A percentile compares a stretch with the other conserved stretches of the same genome.
Evolutionary conservation across 805 yeast species (phyloP).

Genomic region (Metschnikowia matae): DNA sequence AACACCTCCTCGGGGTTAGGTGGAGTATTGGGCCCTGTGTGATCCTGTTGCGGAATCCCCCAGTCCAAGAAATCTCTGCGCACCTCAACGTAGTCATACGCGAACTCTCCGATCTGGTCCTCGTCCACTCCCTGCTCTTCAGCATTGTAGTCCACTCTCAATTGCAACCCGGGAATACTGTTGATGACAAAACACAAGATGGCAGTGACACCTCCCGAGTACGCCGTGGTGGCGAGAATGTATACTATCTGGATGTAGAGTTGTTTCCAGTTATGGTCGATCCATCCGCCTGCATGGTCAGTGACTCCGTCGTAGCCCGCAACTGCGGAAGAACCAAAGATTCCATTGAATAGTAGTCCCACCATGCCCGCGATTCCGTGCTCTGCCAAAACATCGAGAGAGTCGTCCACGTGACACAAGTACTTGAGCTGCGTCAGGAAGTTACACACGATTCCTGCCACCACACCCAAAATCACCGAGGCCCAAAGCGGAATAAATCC

Average conservation of each 20-base stretch:
- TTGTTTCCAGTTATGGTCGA: constrained; percentile 86
- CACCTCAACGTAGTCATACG: constrained; percentile 97
- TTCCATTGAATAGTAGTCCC: constrained; percentile 83
- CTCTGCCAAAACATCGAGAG: constrained; percentile 95
- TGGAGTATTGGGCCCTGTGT: constrained; percentile 7
- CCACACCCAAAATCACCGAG: constrained; percentile 77
- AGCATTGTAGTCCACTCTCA: constrained; percentile 79
- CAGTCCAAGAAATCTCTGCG: constrained; percentile 80
- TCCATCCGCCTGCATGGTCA: constrained; percentile 87
- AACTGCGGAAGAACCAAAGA: constrained; percentile 84
- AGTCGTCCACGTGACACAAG: constrained; percentile 78
- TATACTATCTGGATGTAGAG: constrained; percentile 87
- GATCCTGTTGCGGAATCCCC: constrained; percentile 24
- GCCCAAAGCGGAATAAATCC: constrained; percentile 92
- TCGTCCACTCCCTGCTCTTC: constrained; percentile 92
- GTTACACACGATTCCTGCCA: constrained; percentile 81
- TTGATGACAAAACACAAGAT: constrained; percentile 70
- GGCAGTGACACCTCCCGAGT: constrained; percentile 71
- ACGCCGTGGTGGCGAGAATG: constrained; percentile 69
- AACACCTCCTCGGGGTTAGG: constrained; percentile 9
- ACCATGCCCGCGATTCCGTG: constrained; percentile 96
- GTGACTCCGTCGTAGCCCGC: constrained; percentile 87
- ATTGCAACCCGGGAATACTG: constrained; percentile 73
- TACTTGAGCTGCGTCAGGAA: constrained; percentile 85
- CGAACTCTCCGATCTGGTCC: constrained; percentile 96